Evolutionary conservation across 352 stramenopile species (phyloP), one percentile per base, ranked within the genome.

Genomic region (Globisporangium okanoganense): DNA sequence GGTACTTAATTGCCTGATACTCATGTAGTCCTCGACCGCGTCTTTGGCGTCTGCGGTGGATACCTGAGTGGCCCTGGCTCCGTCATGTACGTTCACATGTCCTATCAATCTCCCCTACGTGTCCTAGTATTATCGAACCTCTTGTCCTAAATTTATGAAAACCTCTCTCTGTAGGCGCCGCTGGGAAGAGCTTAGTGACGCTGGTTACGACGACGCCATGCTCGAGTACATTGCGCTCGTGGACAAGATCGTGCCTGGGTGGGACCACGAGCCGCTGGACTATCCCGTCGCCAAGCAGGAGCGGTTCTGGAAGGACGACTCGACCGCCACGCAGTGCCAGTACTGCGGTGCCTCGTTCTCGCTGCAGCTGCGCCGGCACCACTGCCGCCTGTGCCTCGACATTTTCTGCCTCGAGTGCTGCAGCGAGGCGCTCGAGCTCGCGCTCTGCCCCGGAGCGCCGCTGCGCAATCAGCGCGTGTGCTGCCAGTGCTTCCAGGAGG

Each of bases 301-400:
- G 31, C 62, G 69, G 18, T 90, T 90, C 54, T 92, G 82, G 80
- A 70, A 82, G 41, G 79, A 89, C 53, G 82, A 92, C 51, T 25
- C 66, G 1, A 54, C 63, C 0, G 65, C 61, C 6, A 61, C 62
- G 2, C 62, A 78, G 36, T 92, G 82, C 50, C 65, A 81, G 29
- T 63, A 70, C 53, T 92, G 83, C 45, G 72, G 68, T 24, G 61
- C 61, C 22, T n/a, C 43, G 29, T 92, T 92, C 57, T 73, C 68
- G 24, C 27, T 75, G 16, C 51, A 67, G 9, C 51, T 64, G 12
- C 80, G 83, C 13, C 77, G 83, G 8, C 83, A 90, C 27, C 83
- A 92, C 58, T 92, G 83, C 56, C 83, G 80, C 10, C 64, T 90
- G 54, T 92, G 83, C 66, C 68, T 92, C 61, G 72, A 84, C 18